Conservation (phyloP, 495 filamentous ascomycete genomes). For the Ramalina intermedia region DNA sequence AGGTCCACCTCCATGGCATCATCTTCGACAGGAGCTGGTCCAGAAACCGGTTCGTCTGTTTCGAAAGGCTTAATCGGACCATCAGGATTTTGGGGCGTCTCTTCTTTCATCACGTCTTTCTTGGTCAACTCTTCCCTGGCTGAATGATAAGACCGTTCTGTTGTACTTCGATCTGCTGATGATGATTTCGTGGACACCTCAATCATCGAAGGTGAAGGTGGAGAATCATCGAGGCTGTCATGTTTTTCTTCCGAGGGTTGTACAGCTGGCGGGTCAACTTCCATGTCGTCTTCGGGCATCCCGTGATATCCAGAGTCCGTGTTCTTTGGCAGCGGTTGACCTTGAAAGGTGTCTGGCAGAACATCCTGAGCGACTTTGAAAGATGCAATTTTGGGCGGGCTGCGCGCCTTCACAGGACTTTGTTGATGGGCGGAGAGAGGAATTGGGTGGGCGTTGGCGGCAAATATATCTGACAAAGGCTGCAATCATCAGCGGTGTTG, state of each 20-base stretch:
- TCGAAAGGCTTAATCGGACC: conserved; percentile 12
- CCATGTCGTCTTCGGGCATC: conserved; percentile 43
- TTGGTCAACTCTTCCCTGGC: conserved; percentile 42
- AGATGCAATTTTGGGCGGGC: conserved; percentile 1
- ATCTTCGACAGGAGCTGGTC: conserved; percentile 10
- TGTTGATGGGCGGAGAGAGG: conserved; percentile 13
- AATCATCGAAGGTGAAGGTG: neutral
- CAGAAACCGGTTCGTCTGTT: conserved; percentile 2
- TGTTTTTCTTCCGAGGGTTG: conserved; percentile 19
- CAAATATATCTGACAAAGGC: conserved; percentile 76
- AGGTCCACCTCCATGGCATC: conserved; percentile 12
- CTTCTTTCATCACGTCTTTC: conserved; percentile 7
- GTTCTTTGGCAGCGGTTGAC: conserved; percentile 24
- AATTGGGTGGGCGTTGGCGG: conserved; percentile 25
- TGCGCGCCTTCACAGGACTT: conserved; percentile 14
- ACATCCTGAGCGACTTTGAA: conserved; percentile 19
- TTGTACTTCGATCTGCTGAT: conserved; percentile 33
- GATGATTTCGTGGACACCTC: conserved; percentile 5
- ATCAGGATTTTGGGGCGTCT: conserved; percentile 14
- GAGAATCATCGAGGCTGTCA: conserved; percentile 16
- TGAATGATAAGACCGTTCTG: conserved; percentile 51
- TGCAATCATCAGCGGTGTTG: conserved; percentile 22
- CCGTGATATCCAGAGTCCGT: conserved; percentile 78
- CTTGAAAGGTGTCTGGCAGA: neutral
- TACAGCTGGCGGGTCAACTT: conserved; percentile 19